Evolutionary conservation across 345 rosid genomes (phyloP).

Genomic region (Melastoma malabathricum): DNA sequence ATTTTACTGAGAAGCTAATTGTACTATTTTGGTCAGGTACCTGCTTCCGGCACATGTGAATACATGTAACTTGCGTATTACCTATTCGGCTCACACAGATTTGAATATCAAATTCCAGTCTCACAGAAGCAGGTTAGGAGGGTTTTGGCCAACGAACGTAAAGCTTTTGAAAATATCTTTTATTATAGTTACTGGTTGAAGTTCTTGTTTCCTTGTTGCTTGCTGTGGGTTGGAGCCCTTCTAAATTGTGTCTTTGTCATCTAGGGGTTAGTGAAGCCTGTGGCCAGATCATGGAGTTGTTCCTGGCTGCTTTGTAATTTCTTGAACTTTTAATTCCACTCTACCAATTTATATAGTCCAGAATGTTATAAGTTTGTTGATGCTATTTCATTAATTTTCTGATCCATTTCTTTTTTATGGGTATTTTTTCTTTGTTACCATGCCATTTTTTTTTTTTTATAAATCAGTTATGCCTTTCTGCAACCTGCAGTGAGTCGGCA

Average conservation of each 20-base stretch:
- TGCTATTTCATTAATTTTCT: too few species aligned
- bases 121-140: slow-evolving; percentile 82
- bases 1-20: too few species aligned
- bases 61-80: slow-evolving; percentile 64
- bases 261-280: slow-evolving; percentile 50
- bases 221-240: slow-evolving; percentile 18
- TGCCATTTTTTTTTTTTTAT: too few species aligned
- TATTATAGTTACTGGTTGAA: slow-evolving; percentile 5
- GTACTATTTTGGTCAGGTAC: slow-evolving; percentile 31
- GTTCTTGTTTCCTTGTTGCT: too few species aligned
- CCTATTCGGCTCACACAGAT: slow-evolving; percentile 95
- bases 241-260: slow-evolving; percentile 25
- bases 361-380: too few species aligned
- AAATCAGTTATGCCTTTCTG: too few species aligned
- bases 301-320: slow-evolving; percentile 38
- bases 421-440: too few species aligned
- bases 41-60: slow-evolving; percentile 78
- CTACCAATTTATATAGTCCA: background rate
- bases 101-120: slow-evolving; percentile 97
- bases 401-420: too few species aligned
- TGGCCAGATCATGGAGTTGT: slow-evolving; percentile 34
- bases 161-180: background rate
- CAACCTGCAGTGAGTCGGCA: too few species aligned
- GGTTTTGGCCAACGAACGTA: slow-evolving; percentile 1
- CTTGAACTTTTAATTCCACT: slow-evolving; percentile 22